phyloP scores from a whole-genome alignment of 768 basidiomycete species.

The Psilocybe subaeruginosa region DNA sequence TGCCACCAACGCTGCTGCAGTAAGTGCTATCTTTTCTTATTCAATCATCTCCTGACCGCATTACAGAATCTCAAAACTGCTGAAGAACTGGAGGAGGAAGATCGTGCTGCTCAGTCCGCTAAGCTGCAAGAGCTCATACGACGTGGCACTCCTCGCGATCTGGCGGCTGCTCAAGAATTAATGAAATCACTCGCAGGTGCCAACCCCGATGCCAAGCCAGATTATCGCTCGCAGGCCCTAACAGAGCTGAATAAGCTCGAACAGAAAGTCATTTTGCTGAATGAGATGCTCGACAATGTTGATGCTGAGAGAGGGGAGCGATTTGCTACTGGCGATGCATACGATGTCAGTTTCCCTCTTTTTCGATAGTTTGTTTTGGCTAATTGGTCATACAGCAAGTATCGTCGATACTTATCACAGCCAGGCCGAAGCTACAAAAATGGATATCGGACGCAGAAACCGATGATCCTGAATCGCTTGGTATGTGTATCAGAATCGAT shows the following conservation, averaged over 20 bases:
- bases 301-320: constrained; percentile 71
- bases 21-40: constrained; percentile 29
- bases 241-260: constrained; percentile 94
- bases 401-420: constrained; percentile 74
- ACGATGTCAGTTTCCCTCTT: constrained; percentile 63
- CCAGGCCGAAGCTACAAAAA: constrained; percentile 94
- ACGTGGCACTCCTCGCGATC: constrained; percentile 92
- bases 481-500: constrained; percentile 43
- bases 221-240: constrained; percentile 89
- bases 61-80: constrained; percentile 88
- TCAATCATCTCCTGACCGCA: neutral
- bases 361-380: neutral
- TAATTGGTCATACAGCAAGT: constrained; percentile 68
- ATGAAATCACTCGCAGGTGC: constrained; percentile 97
- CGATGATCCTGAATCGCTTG: constrained; percentile 88
- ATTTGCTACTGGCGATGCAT: constrained; percentile 89
- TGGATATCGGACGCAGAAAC: constrained; percentile 95
- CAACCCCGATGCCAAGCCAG: constrained; percentile 91
- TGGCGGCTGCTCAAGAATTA: constrained; percentile 93
- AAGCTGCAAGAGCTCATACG: constrained; percentile 99
- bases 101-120: constrained; percentile 91
- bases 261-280: constrained; percentile 92
- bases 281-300: constrained; percentile 96
- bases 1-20: constrained; percentile 41
- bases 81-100: constrained; percentile 94